phyloP scores from a whole-genome alignment of 768 basidiomycete species.

The Dendrothele bispora region DNA sequence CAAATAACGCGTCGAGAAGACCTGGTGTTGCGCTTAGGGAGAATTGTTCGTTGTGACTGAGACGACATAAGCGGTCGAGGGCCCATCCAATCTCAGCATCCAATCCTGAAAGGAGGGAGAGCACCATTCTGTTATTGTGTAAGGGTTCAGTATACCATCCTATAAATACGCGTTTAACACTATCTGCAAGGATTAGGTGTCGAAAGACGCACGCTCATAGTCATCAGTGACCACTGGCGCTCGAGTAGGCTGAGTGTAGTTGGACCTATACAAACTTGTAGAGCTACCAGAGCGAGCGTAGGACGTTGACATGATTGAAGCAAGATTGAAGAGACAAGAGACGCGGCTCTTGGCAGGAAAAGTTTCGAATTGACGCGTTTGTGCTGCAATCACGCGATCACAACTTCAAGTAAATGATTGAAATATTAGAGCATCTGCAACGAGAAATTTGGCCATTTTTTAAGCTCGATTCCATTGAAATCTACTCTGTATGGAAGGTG shows the following conservation, averaged over 20 bases:
- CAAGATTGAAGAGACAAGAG: not conserved
- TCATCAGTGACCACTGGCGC: slow-evolving; percentile 63
- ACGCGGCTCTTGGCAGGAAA: not conserved
- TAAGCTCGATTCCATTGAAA: too few relatives aligned
- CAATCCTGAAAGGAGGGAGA: slow-evolving; percentile 84
- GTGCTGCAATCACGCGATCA: not conserved
- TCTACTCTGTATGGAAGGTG: too few relatives aligned
- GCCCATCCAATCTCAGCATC: slow-evolving; percentile 86
- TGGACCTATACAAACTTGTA: slow-evolving; percentile 14
- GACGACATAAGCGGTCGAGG: slow-evolving; percentile 78
- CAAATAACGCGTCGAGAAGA: slow-evolving; percentile 79
- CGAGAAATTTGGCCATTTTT: too few relatives aligned
- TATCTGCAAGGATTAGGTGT: slow-evolving; percentile 10
- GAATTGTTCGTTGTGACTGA: slow-evolving; percentile 81
- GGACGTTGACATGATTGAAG: not conserved
- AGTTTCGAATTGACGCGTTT: not conserved
- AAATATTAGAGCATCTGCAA: too few relatives aligned
- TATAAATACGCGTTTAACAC: slow-evolving; percentile 29
- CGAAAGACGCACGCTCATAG: slow-evolving; percentile 62
- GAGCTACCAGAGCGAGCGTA: not conserved
- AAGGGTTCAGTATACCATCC: slow-evolving; percentile 87
- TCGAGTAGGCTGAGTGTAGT: slow-evolving; percentile 11
- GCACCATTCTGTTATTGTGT: slow-evolving; percentile 85
- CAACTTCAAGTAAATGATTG: not conserved
- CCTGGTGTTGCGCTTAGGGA: slow-evolving; percentile 71